Conservation (phyloP, 2,329 filamentous ascomycete species). For the Leptographium lundbergii region DNA sequence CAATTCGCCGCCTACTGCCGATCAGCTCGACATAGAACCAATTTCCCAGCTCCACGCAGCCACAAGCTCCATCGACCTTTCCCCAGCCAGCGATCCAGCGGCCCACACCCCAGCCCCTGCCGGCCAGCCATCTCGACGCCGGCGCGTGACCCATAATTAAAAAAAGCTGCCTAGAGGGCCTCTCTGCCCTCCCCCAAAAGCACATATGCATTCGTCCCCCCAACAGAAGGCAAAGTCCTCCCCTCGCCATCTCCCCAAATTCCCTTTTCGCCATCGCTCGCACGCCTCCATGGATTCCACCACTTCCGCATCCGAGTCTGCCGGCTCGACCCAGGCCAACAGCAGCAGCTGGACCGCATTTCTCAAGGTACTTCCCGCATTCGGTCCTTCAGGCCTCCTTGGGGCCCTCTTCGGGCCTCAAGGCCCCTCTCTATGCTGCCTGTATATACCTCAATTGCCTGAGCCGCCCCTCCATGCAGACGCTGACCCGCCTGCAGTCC, state of each 20-base stretch:
- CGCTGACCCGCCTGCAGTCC: constrained; percentile 31
- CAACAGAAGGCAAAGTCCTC: not conserved
- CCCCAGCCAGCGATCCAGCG: not conserved
- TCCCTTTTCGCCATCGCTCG: constrained; percentile 1
- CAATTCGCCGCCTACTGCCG: not conserved
- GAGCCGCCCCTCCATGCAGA: not conserved
- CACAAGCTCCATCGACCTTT: not conserved
- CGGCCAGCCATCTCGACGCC: not conserved
- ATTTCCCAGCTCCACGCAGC: not conserved
- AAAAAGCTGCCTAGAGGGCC: not conserved
- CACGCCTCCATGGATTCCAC: constrained; percentile 6
- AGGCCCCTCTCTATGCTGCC: not conserved
- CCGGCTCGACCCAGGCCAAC: constrained; percentile 20
- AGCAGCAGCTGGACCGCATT: constrained; percentile 38
- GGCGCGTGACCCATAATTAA: not conserved
- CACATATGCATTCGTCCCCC: constrained; percentile 1
- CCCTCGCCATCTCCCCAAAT: not conserved
- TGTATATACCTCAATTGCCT: not conserved
- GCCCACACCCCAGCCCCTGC: not conserved
- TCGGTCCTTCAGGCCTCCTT: not conserved
- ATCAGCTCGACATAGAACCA: not conserved
- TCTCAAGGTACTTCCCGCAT: constrained; percentile 28
- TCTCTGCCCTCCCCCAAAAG: not conserved
- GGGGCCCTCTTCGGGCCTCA: not conserved
- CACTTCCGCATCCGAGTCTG: constrained; percentile 9